Base-by-base conservation (phyloP, 2,329 filamentous ascomycete species). In the Immersiporthe knoxdaviesiana region DNA sequence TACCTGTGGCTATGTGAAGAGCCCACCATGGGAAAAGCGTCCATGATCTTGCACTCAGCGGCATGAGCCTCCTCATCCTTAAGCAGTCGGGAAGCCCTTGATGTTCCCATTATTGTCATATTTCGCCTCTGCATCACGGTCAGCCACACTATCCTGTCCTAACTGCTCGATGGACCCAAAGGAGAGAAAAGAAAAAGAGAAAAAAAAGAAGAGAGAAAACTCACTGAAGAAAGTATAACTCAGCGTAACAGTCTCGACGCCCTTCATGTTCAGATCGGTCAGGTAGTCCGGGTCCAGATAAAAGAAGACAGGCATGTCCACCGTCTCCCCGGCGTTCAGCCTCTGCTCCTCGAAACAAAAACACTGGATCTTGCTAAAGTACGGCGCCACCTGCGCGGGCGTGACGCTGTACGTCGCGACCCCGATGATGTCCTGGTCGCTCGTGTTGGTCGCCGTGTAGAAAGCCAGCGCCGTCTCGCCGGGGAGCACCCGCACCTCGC, bases 251-350 rank as follows among this genome's bases (percentile, higher is more conserved):
- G 94, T 97, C 82, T 97, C 93, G 72, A 99, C 93, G 0, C 92
- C 92, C 81, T 88, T 92, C 95, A 97, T 98, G 73, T 92, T 94
- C 65, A 95, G 84, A 80, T 99, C 96, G 74, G 92, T 94, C 70
- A 95, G 85, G 82, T 99, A 91, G 77, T 98, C 96, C 0, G 96
- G 96, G 77, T 99, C 96, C 73, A 99, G 92, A 80, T 98, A 99
- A 82, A 99, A 99, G 81, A 99, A 99, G 0, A 99, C 97, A 0
- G 96, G 97, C 97, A 99, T 99, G 79, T 99, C 96, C 66, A 99
- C 96, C 59, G 94, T 96, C 85, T 99, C 97, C 59, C 95, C 94
- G 7, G 94, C 94, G 78, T 96, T 95, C 73, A 99, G 81, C 71
- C 97, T 87, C 85, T 99, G 96, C 81, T 94, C 95, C 83, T 99